phyloP scores from a whole-genome alignment of 257 asterid genomes.

The Datura wrightii region DNA sequence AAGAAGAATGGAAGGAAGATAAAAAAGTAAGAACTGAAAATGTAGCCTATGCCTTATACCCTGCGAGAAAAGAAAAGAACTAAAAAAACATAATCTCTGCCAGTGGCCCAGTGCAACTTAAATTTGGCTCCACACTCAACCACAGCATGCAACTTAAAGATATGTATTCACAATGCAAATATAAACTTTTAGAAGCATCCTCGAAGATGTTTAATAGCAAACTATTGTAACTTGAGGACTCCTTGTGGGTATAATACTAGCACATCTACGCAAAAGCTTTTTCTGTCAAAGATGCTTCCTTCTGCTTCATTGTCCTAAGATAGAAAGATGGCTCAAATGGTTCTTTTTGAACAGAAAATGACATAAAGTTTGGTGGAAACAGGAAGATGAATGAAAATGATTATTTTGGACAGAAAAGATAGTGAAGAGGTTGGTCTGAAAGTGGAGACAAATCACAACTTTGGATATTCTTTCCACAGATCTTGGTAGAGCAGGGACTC shows the following conservation, averaged over 20 bases:
- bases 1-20: neutral
- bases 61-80: neutral
- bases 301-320: neutral
- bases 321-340: conserved; percentile 18
- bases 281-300: conserved; percentile 28
- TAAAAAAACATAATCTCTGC: neutral
- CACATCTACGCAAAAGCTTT: neutral
- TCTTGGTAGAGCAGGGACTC: neutral
- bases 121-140: neutral
- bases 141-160: neutral
- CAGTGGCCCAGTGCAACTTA: neutral
- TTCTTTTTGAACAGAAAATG: neutral
- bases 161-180: neutral
- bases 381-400: neutral
- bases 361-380: neutral
- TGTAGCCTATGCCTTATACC: neutral
- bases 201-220: neutral
- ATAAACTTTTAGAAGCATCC: neutral
- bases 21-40: neutral
- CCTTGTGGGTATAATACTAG: neutral
- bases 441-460: neutral
- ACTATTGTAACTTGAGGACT: neutral
- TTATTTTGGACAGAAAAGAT: neutral
- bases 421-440: neutral
- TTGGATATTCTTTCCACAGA: neutral